Percentiles rank a stretch among this genome's conserved stretches.
These are phyloP conservation scores for Beauveria asiatica DNA, from an alignment of 2,329 filamentous ascomycete species.

Conservation along the genomic window DNA sequence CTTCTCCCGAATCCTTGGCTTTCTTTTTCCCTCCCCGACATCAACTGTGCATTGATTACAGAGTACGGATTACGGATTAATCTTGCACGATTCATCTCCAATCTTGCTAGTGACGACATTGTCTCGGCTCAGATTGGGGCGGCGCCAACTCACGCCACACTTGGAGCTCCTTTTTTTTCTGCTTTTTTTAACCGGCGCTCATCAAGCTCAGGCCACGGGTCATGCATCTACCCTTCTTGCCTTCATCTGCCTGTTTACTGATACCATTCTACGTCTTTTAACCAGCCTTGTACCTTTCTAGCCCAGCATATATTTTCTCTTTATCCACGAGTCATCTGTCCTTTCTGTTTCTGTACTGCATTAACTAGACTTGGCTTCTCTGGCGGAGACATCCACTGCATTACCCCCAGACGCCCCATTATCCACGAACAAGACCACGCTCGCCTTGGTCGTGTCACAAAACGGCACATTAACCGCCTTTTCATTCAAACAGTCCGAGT, in stretches of 20 bases:
- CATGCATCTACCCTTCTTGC: not conserved
- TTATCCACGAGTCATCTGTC: not conserved
- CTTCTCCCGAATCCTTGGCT: too few relatives aligned
- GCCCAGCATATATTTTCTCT: not conserved
- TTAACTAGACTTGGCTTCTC: not conserved
- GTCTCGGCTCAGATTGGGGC: not conserved
- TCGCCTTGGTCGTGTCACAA: not conserved
- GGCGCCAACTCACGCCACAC: not conserved
- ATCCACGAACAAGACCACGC: not conserved
- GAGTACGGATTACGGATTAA: too few relatives aligned
- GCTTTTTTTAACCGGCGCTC: not conserved
- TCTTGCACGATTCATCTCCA: too few relatives aligned
- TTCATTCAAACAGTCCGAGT: not conserved
- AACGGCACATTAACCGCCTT: not conserved
- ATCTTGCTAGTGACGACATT: not conserved
- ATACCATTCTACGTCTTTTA: not conserved
- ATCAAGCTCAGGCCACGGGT: not conserved
- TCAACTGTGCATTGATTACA: too few relatives aligned
- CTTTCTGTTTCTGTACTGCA: not conserved
- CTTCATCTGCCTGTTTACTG: not conserved
- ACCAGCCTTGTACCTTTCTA: not conserved
- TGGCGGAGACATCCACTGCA: not conserved
- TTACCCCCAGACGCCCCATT: not conserved
- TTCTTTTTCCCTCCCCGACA: too few relatives aligned
- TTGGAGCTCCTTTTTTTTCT: not conserved